Base-by-base conservation (phyloP, 1,284 basidiomycete genomes). In the Phellopilus nigrolimitatus region DNA sequence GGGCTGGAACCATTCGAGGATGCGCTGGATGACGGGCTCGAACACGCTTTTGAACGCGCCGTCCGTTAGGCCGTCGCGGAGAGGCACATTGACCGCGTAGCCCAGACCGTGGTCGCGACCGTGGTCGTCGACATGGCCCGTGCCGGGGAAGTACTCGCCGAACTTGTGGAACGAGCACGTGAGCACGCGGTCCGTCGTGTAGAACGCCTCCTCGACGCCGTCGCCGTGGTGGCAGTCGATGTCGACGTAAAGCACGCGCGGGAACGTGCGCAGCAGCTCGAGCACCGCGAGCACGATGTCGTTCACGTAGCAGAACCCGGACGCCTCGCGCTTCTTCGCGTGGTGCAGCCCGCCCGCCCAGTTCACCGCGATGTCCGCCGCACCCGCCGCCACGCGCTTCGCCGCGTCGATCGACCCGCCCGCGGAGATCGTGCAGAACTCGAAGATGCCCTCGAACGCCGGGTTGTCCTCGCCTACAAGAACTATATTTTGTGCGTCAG, bases 201-300 rank as follows among this genome's bases (percentile, higher is more conserved):
- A 98, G 73, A 99, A 99, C 1, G 95, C 97, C 66, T 99, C 95
- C 63, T 99, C 95, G 30, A 99, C 95, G 15, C 95, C 97, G 64
- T 99, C 97, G 5, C 95, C 95, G 62, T 99, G 95, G 66, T 98
- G 95, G 51, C 94, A 93, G 68, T 99, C 95, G 52, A 99, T 95
- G 68, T 99, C 95, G 65, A 99, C 90, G 68, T 99, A 99, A 19
- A 99, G 74, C 1, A 99, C 95, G 51, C 97, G 88, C 0, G 90
- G 82, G 62, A 81, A 84, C 44, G 72, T 81, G 60, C 91, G 79
- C 10, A 95, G 73, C 10, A 97, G 80, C 68, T 97, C 93, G 36
- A 97, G 76, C 39, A 95, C 93, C 22, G 83, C 84, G 37, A 95
- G 81, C 0, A 95, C 91, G 64, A 95, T 97, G 66, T 95, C 94